Base-by-base conservation (phyloP, 1,139 yeast species). In the Kodamaea arcana region DNA sequence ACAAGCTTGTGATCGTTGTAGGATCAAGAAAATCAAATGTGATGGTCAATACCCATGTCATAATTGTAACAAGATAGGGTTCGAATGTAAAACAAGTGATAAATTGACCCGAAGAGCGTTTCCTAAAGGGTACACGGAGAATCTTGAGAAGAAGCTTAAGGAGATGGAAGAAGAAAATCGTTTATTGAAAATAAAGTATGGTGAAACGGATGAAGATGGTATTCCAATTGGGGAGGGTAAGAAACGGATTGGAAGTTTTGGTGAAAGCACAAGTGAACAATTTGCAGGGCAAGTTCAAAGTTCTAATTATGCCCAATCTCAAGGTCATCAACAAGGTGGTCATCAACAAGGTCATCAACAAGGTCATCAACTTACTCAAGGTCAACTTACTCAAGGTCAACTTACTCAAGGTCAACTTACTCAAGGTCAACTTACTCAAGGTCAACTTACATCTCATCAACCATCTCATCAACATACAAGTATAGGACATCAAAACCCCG, bases 1-100 rank as follows among this genome's bases (percentile, higher is more conserved):
- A 2, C 92, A 83, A 53, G 92, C 92, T 3, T 83, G 94, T 60
- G 92, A 83, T 54, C 63, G 94, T 29, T 83, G 94, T 50, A 63
- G 92, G 35, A 72, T 82, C 44, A 80, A 84, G 47, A 83, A 83
- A 58, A 80, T 82, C 46, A 81, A 80, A 48, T 83, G 94, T 60
- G 84, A 81, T 48, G 92, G 92, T 1, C 62, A 71, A 39, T 68
- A 75, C 2, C 90, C 92, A 2, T 83, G 94, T 52, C 65, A 75
- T 27, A 80, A 80, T 48, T 83, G 92, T 52, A 60, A 64, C 30
- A 75, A 74, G 45, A 77, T 79, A 25, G 80, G 78, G 0, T 79
- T 79, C 48, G 78, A 74, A 32, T 83, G 94, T 54, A 72, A 77
- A 32, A 82, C 84, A 4, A 75, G 83, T 42, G 90, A 83, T 56